Base-by-base conservation (phyloP, 2,329 filamentous ascomycete species). In the Eurotiales sp. region DNA sequence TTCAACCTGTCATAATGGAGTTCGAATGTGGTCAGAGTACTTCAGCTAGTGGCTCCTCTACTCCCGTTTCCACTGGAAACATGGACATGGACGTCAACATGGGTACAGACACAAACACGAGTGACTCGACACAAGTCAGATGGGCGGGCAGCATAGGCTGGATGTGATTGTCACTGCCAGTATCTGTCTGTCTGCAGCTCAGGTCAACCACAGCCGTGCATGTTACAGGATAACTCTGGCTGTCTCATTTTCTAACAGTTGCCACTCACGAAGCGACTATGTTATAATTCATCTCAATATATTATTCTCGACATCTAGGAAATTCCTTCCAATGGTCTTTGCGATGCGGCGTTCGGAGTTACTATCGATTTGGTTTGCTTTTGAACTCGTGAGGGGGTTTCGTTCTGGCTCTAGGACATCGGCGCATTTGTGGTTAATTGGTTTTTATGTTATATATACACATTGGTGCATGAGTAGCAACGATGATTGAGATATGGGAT, bases 141-240 rank as follows among this genome's bases (percentile, higher is more conserved):
- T 66, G 61, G 62, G 55, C 59, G 45, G 64, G 61, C 4, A 57
- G 59, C 4, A 56, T 65, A 45, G 58, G 61, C 10, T 70, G 69
- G 69, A 65, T 65, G 58, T 67, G 51, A 55, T 40, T 15, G 45
- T 57, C 42, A 36, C 17, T 15, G 49, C n/a, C 11, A 25, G 8
- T 32, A 10, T n/a, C 6, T n/a, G n/a, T n/a, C n/a, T n/a, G n/a
- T n/a, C n/a, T n/a, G n/a, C n/a, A n/a, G n/a, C n/a, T n/a, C n/a
- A n/a, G n/a, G n/a, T n/a, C n/a, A n/a, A n/a, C n/a, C n/a, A n/a
- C n/a, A n/a, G n/a, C n/a, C n/a, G n/a, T 19, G 36, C 19, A 22
- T 41, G n/a, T 17, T 17, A 37, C 7, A 25, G 14, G 39, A 3
- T 8, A 17, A 15, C 34, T 25, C 4, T 40, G 19, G 37, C 12